Conservation (phyloP, 2,329 filamentous ascomycete genomes). For the Neopestalotiopsis sp. region DNA sequence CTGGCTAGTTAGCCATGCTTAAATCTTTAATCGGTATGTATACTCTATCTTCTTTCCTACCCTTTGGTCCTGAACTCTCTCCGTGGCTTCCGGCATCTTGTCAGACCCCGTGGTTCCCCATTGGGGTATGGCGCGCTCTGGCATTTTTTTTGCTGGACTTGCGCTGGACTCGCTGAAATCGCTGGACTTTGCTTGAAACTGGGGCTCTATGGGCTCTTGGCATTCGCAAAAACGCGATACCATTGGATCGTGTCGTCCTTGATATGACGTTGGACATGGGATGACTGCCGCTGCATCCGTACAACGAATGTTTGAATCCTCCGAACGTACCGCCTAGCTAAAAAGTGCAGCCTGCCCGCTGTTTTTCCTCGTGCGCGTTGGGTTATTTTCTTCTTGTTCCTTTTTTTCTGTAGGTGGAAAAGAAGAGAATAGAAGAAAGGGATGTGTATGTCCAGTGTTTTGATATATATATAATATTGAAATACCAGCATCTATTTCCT, state of each 20-base stretch:
- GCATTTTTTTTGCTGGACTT: background rate
- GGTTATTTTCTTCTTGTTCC: background rate
- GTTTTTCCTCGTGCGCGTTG: background rate
- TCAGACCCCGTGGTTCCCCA: background rate
- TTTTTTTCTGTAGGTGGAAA: no score
- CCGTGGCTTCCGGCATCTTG: conserved; percentile 3
- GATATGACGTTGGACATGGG: conserved; percentile 6
- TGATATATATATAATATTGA: no score
- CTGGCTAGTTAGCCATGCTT: conserved; percentile 1
- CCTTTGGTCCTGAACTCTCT: background rate
- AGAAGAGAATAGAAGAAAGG: no score
- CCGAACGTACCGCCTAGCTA: background rate
- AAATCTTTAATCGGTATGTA: background rate
- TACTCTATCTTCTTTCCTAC: background rate
- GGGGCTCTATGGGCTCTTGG: no score
- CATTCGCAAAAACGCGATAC: background rate
- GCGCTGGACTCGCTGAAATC: background rate
- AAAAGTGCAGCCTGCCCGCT: background rate
- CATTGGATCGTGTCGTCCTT: background rate
- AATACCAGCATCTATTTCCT: no score
- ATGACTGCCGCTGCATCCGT: background rate
- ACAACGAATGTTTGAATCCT: background rate
- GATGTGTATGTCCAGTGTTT: no score
- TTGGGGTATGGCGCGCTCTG: background rate
- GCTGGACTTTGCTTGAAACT: background rate